These are phyloP conservation scores for Aspergillus hortae DNA, from an alignment of 2,329 filamentous ascomycete species.

Conservation along the genomic window DNA sequence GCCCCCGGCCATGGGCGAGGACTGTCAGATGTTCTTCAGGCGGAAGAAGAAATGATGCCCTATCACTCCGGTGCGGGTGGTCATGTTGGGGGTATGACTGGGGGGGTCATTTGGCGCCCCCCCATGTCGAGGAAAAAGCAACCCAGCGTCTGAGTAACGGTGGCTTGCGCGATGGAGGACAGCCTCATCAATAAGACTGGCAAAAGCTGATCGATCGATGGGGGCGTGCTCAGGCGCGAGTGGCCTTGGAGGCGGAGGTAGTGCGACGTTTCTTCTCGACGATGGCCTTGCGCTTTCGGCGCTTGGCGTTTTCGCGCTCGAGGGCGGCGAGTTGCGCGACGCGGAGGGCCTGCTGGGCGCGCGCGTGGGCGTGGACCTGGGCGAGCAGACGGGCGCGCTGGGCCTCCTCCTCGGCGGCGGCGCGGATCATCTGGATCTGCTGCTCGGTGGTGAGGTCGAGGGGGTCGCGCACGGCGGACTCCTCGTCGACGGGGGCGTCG, in stretches of 20 bases:
- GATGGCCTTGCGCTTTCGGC: conserved; percentile 28
- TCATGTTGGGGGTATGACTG: too few species aligned
- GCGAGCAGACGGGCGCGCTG: conserved; percentile 36
- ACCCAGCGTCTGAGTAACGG: not conserved
- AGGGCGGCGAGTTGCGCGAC: conserved; percentile 27
- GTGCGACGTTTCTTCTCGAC: conserved; percentile 25
- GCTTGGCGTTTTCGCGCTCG: conserved; percentile 25
- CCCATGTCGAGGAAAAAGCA: conserved; percentile 1
- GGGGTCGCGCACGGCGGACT: conserved; percentile 21
- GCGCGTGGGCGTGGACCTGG: conserved; percentile 40
- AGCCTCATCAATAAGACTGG: too few species aligned
- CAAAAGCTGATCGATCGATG: not conserved
- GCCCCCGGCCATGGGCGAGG: not conserved
- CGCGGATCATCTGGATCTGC: conserved; percentile 36
- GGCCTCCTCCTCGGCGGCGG: conserved; percentile 34
- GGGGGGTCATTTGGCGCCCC: not conserved
- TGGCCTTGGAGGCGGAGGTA: conserved; percentile 14
- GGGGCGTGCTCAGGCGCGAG: conserved; percentile 9
- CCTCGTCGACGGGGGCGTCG: conserved; percentile 26
- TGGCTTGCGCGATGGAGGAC: not conserved
- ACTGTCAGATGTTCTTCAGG: not conserved
- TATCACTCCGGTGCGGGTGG: too few species aligned
- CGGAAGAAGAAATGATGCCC: too few species aligned
- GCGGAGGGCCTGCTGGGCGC: conserved; percentile 38
- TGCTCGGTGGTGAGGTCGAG: conserved; percentile 37